Conservation (phyloP, 306 rosid genomes). For the Arachis hypogaea region DNA sequence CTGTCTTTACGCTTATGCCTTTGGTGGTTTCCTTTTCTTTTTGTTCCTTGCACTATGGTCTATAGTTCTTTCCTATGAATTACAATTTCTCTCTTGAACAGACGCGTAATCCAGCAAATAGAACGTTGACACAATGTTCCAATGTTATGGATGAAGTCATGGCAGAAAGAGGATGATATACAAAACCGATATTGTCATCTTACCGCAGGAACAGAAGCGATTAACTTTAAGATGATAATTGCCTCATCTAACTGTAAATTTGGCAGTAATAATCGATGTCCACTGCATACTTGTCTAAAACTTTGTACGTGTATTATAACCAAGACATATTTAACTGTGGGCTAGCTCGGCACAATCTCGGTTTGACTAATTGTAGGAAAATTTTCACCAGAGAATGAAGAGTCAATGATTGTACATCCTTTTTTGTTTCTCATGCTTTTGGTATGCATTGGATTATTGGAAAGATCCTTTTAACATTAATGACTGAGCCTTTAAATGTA, state of each 20-base stretch:
- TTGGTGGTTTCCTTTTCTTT: slow-evolving; percentile 3
- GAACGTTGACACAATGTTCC: not conserved
- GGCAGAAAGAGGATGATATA: not conserved
- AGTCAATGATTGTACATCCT: not conserved
- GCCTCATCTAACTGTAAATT: slow-evolving; percentile 3
- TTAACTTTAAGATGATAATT: not conserved
- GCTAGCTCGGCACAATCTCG: not conserved
- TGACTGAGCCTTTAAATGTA: no score
- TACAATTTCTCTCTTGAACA: slow-evolving; percentile 28
- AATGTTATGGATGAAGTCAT: no score
- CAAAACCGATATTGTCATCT: not conserved
- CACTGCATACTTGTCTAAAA: not conserved
- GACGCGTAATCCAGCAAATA: slow-evolving; percentile 6
- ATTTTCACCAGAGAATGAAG: not conserved
- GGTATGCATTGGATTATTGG: no score
- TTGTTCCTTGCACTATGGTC: slow-evolving; percentile 14
- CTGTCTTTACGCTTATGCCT: slow-evolving; percentile 24
- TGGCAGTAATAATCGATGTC: not conserved
- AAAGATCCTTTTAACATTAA: no score
- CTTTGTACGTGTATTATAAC: slow-evolving; percentile 35
- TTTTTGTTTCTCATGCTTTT: not conserved
- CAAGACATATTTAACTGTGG: slow-evolving; percentile 5
- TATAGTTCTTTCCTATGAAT: slow-evolving; percentile 6
- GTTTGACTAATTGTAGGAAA: slow-evolving; percentile 9
- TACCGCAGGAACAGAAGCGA: not conserved